phyloP scores from a whole-genome alignment of 371 early-diverging fungal species.

The Mortierella sp. region DNA sequence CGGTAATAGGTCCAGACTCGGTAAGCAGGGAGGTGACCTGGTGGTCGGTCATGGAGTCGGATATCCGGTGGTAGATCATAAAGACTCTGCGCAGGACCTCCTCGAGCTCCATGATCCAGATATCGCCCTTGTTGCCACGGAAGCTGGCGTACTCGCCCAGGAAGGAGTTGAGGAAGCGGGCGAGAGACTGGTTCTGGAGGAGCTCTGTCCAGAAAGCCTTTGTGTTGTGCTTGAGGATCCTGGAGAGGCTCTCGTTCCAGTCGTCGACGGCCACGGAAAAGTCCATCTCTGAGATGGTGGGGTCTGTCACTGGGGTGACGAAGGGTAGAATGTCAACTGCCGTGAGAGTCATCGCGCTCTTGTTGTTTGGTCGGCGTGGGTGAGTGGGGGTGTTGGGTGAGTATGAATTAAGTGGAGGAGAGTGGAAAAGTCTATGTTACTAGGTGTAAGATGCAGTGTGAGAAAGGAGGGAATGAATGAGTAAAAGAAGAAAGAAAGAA shows the following conservation, averaged over 20 bases:
- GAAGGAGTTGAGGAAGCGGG: conserved; percentile 43
- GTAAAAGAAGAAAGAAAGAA: neutral
- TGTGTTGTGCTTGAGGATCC: conserved; percentile 41
- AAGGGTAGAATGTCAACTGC: conserved; percentile 43
- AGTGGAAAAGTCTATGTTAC: neutral
- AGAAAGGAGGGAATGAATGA: neutral
- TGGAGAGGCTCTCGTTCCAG: conserved; percentile 51
- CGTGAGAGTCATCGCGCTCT: conserved; percentile 12
- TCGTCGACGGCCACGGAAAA: conserved; percentile 54
- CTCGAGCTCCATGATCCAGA: conserved; percentile 49
- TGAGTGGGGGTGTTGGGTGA: neutral
- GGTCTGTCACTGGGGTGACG: conserved; percentile 46
- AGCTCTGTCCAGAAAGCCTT: conserved; percentile 48
- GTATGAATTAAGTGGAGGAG: neutral
- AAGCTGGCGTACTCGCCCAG: conserved; percentile 50
- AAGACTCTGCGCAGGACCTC: conserved; percentile 50
- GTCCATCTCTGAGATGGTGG: conserved; percentile 39
- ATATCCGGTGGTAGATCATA: conserved; percentile 34
- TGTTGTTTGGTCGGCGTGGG: neutral
- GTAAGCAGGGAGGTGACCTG: conserved; percentile 20
- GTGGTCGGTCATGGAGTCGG: conserved; percentile 36
- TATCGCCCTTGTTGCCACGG: conserved; percentile 32
- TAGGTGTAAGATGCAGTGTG: neutral
- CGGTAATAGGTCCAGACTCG: neutral
- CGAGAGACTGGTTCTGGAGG: conserved; percentile 27